Base-by-base conservation (phyloP, 1,139 yeast genomes). In the Saccharomyces uvarum region DNA sequence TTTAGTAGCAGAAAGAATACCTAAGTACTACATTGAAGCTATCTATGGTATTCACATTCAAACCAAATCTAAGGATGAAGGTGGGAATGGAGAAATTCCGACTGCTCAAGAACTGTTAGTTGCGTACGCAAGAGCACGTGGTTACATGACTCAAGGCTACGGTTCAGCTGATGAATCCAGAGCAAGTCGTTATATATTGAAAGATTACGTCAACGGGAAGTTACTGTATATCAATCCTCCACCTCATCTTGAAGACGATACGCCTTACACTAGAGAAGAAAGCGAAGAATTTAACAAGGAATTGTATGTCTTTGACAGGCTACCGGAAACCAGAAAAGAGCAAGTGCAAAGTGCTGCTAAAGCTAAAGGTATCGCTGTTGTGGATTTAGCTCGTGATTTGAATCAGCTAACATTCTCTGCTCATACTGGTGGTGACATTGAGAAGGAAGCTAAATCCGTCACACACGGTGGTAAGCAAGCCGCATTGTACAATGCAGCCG, bases 91-190 rank as follows among this genome's bases (percentile, higher is more conserved):
- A 29, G 47, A 61, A 14, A 71, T 77, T 26, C 97, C 97, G 46
- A 88, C 96, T 2, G 88, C 98, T 0, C 84, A 88, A 65, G 98
- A 95, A 70, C 73, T 95, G 48, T 78, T 95, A 56, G 87, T 84
- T 56, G 95, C 98, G 0, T 95, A 93, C 70, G 99, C 98, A 4
- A 80, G 96, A 73, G 95, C 98, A 1, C 82, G 99, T 73, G 99
- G 99, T 63, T 93, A 83, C 70, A 91, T 90, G 96, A 88, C 97
- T 0, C 97, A 93, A 70, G 96, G 96, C 65, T 89, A 87, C 69
- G 98, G 98, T 66, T 83, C 91, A 61, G 98, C 99, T 4, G 99
- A 95, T 76, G 96, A 91, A 71, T 84, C 96, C 50, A 80, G 99
- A 71, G 97, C 99, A 16, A 85, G 97, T 31, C 80, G 99, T 70